Evolutionary conservation across 768 basidiomycete species (phyloP).

Genomic region (Hebeloma cylindrosporum): DNA sequence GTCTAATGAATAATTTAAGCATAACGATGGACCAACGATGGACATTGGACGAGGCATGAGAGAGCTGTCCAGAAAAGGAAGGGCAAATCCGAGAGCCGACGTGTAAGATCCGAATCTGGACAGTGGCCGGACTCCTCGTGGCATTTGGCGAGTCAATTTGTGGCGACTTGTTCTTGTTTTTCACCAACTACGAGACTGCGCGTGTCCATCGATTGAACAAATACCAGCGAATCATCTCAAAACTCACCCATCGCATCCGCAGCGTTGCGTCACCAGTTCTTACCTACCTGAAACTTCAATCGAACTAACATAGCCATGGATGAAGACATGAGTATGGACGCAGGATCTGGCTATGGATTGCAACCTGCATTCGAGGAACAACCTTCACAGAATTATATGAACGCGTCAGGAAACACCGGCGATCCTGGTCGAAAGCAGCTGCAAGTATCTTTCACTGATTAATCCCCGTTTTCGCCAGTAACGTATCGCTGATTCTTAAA

Average conservation of each 20-base stretch:
- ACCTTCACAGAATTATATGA: conserved; percentile 32
- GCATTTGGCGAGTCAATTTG: conserved; percentile 9
- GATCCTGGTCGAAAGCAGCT: conserved; percentile 67
- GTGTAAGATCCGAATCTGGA: conserved; percentile 47
- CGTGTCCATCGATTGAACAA: conserved; percentile 31
- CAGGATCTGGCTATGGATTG: conserved; percentile 29
- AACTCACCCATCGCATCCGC: no score
- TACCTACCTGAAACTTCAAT: conserved; percentile 14
- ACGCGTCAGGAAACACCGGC: conserved; percentile 16
- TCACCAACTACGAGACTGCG: conserved; percentile 9
- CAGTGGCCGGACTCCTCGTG: conserved; percentile 22
- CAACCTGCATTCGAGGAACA: conserved; percentile 38
- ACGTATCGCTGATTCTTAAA: conserved; percentile 12
- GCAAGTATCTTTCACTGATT: conserved; percentile 42
- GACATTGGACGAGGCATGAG: no score
- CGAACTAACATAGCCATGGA: conserved; percentile 54
- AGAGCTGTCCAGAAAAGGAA: conserved; percentile 10
- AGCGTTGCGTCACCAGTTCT: no score
- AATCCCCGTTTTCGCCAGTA: not conserved
- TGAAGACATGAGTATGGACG: conserved; percentile 74
- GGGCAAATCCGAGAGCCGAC: conserved; percentile 35
- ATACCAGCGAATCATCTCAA: no score
- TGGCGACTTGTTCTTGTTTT: conserved; percentile 4
- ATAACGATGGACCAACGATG: not conserved
- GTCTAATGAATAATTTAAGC: not conserved